Conservation (phyloP, 306 rosid species). For the Fragaria ananassa region DNA sequence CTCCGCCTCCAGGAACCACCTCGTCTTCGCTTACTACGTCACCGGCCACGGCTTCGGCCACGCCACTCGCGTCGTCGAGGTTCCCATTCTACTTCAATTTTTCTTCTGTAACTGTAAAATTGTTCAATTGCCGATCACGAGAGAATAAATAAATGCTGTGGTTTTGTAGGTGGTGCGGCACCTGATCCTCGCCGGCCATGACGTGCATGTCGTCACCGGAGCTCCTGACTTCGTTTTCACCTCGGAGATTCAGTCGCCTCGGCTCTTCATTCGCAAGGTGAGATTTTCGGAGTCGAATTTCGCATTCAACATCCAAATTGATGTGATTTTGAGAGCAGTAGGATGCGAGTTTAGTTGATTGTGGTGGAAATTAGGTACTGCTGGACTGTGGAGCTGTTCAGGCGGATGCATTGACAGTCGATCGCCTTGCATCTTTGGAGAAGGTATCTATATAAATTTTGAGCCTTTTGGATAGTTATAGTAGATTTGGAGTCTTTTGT, state of each 20-base stretch:
- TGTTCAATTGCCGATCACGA: neutral
- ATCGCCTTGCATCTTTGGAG: constrained; percentile 93
- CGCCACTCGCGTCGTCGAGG: constrained; percentile 95
- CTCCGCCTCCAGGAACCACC: constrained; percentile 65
- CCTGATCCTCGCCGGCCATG: constrained; percentile 83
- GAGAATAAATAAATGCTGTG: neutral
- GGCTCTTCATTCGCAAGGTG: constrained; percentile 84
- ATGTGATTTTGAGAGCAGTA: neutral
- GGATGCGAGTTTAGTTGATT: neutral
- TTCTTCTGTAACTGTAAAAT: too few species aligned
- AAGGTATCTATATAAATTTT: constrained; percentile 50
- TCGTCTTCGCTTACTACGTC: constrained; percentile 87
- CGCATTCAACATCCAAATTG: neutral
- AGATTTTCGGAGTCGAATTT: neutral
- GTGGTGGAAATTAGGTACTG: constrained; percentile 49
- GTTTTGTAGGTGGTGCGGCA: constrained; percentile 67
- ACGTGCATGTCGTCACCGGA: constrained; percentile 89
- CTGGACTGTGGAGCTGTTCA: constrained; percentile 98
- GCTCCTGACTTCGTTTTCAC: constrained; percentile 96
- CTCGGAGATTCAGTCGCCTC: constrained; percentile 68
- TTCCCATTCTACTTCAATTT: too few species aligned
- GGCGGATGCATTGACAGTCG: constrained; percentile 93
- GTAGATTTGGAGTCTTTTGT: neutral
- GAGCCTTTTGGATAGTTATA: neutral
- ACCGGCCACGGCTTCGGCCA: constrained; percentile 98